These are phyloP conservation scores for Cydonia oblonga DNA, from an alignment of 331 rosid species.

Conservation along the genomic window DNA sequence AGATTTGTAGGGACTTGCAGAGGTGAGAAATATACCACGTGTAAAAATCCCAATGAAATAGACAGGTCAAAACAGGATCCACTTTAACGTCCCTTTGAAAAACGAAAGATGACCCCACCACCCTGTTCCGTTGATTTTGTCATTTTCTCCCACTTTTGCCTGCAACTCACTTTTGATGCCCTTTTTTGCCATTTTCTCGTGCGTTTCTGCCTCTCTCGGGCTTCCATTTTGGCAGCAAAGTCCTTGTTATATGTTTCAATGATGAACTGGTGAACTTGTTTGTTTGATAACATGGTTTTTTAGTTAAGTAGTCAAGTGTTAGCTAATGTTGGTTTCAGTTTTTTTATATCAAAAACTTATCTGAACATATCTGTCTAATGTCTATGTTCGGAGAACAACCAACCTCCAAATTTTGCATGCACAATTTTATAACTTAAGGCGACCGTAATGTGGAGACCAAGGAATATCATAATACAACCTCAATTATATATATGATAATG, in stretches of 20 bases:
- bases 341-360: too few species aligned
- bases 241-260: neutral
- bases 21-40: neutral
- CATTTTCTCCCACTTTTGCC: neutral
- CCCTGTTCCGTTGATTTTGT: neutral
- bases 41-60: neutral
- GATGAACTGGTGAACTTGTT: too few species aligned
- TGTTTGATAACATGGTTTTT: too few species aligned
- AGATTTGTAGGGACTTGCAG: constrained; percentile 4
- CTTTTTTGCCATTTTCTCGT: neutral
- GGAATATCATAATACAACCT: too few species aligned
- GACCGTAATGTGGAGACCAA: too few species aligned
- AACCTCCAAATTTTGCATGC: too few species aligned
- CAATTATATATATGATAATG: too few species aligned
- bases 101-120: neutral
- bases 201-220: neutral
- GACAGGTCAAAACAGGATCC: constrained; percentile 6
- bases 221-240: neutral
- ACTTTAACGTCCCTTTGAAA: neutral
- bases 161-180: neutral
- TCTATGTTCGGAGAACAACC: too few species aligned
- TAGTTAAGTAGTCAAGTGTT: too few species aligned
- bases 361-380: too few species aligned
- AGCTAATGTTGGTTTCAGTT: too few species aligned
- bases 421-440: too few species aligned